Evolutionary conservation across 75 land plant genomes (phyloP).

Genomic region (Isoetes taiwanensis): DNA sequence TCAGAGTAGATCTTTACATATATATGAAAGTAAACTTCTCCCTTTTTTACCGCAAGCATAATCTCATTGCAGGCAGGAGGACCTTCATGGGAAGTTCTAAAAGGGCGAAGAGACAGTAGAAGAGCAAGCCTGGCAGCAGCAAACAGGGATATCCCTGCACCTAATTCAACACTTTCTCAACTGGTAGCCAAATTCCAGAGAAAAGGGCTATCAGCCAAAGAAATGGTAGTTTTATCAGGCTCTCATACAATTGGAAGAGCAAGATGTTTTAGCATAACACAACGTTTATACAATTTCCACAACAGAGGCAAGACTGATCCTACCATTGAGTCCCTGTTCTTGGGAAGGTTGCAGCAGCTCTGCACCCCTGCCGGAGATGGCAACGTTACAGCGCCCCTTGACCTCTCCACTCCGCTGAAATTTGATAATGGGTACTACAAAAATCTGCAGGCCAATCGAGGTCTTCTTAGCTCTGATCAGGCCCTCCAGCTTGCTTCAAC

Average conservation of each 20-base stretch:
- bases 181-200: too few species aligned
- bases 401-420: neutral
- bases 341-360: neutral
- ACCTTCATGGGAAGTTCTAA: conserved; percentile 40
- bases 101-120: conserved; percentile 62
- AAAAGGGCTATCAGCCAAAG: too few species aligned
- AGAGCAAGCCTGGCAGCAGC: conserved; percentile 45
- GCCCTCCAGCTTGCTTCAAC: neutral
- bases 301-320: neutral
- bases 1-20: too few species aligned
- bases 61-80: conserved; percentile 75
- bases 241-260: neutral
- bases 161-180: conserved; percentile 30
- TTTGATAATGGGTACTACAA: neutral
- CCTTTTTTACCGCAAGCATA: too few species aligned
- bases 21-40: too few species aligned
- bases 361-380: neutral
- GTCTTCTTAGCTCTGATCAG: conserved; percentile 1
- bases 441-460: neutral
- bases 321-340: neutral
- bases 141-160: conserved; percentile 40
- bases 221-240: too few species aligned
- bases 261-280: neutral
- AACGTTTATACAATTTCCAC: neutral
- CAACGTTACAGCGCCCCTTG: neutral